Base-by-base conservation (phyloP, 176 grass and related monocot species). In the Juncus effusus region DNA sequence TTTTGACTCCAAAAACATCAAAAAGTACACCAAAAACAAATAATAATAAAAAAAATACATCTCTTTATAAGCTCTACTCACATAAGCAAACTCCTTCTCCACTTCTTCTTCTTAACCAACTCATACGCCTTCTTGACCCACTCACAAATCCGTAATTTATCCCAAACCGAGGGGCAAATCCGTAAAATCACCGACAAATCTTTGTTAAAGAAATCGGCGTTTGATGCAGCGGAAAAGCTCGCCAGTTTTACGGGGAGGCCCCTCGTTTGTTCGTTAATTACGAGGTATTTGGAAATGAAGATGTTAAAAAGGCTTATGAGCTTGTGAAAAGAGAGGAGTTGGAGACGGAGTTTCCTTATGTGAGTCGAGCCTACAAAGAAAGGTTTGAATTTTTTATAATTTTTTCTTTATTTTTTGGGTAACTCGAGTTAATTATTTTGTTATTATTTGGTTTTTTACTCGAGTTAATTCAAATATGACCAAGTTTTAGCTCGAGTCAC, bases 261-360 rank as follows among this genome's bases (percentile, higher is more conserved):
- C 56, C 75, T 81, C 69, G 80, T 84, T 59, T 81, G 75, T 78
- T 88, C 85, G 28, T 61, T 91, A 56, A 73, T 96, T 60, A 80
- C 87, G 59, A 91, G 76, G 58, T 96, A 91, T 69, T 53, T 88
- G 54, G 75, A 78, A 64, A 73, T 82, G 75, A 96, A 91, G 69
- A 79, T 88, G 87, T 96, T 28, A 96, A 91, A 82, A 83, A 72
- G 40, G 92, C 92, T 6, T 88, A 96, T 62, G 85, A 81, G 42
- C 61, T 91, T 76, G 77, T 96, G 40, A 96, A 91, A 74, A 78
- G 81, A 69, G 60, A 91, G 52, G 70, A 91, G 70, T 83, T 96
- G 68, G 74, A 44, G 70, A 59, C 91, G 71, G 71, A 96, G 65
- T 91, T 91, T 79, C 92, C 92, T 52, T 69, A 91, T 86, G 85